Percentiles rank a stretch among this genome's conserved stretches.
phyloP scores from a whole-genome alignment of 805 yeast genomes.

The Saccharomycopsis schoenii region DNA sequence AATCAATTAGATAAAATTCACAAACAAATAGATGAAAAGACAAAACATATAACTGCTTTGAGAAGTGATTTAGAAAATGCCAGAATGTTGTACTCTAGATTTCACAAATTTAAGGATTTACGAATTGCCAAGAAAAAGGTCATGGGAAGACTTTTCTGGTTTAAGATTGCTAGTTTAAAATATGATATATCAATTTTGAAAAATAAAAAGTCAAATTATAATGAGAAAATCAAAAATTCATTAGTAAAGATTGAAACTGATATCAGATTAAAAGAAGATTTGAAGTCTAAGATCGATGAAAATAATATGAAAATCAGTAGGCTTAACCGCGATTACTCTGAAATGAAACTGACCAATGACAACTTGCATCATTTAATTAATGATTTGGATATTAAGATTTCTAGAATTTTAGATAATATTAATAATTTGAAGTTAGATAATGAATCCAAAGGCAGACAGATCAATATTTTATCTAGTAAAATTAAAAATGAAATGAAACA shows the following conservation, averaged over 20 bases:
- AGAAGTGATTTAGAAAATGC: conserved; percentile 35
- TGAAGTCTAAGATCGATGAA: conserved; percentile 19
- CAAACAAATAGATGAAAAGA: conserved; percentile 30
- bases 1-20: conserved; percentile 29
- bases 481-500: conserved; percentile 29
- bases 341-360: conserved; percentile 4
- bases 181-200: conserved; percentile 23
- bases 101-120: conserved; percentile 33
- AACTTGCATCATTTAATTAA: conserved; percentile 21
- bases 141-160: conserved; percentile 42
- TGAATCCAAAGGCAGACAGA: conserved; percentile 19
- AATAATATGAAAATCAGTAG: conserved; percentile 20
- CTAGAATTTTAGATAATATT: conserved; percentile 19
- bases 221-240: conserved; percentile 18
- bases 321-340: not conserved
- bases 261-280: conserved; percentile 20
- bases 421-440: conserved; percentile 9
- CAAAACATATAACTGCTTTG: conserved; percentile 30
- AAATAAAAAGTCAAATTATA: conserved; percentile 15
- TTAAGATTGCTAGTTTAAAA: conserved; percentile 28
- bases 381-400: conserved; percentile 21
- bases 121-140: conserved; percentile 30
- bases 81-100: conserved; percentile 29
- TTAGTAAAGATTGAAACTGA: conserved; percentile 19
- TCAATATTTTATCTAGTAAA: conserved; percentile 21